Evolutionary conservation across 345 rosid species (phyloP), one percentile per base, ranked within the genome.

Genomic region (Erucastrum elatum): DNA sequence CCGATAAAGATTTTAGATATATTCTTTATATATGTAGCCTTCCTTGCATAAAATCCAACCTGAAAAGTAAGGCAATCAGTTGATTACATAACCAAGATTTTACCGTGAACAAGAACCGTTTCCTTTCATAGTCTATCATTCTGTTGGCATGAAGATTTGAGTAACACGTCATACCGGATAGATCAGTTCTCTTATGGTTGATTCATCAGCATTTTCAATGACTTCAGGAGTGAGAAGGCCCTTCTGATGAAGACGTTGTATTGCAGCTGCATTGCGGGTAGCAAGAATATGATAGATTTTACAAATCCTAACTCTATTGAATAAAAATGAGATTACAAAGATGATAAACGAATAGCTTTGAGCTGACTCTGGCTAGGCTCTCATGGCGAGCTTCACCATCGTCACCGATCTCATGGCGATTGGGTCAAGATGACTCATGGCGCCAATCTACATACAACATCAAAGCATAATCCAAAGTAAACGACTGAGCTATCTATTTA

Each of bases 31-130:
- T 91, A 93, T 72, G 72, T 84, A 71, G 99, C 98, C 84, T 93
- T 95, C 85, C 96, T 86, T 25, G 94, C 80, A 84, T 93, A 89
- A 80, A 93, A 91, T 27, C 98, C 99, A 80, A 93, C 98, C 98
- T 95, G 76, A 56, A 10, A 66, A 53, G 41, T 75, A 81, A 33
- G 68, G 56, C 68, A 49, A 35, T 44, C 41, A 2, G 39, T 68
- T 8, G 64, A 44, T n/a, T 59, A 8, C 71, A 59, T 15, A 60
- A 44, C 66, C 59, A 34, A 49, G 16, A 16, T 63, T 16, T 65
- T 62, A 13, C 64, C n/a, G 31, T 16, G 33, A 74, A 26, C 12
- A 66, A 37, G 6, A 16, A 13, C 5, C 34, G 8, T 35, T 76
- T 21, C 21, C 62, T 31, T 39, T 64, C 2, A 6, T 8, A 74